Conservation (phyloP, 2,329 filamentous ascomycete species). For the Botryotinia globosa region DNA sequence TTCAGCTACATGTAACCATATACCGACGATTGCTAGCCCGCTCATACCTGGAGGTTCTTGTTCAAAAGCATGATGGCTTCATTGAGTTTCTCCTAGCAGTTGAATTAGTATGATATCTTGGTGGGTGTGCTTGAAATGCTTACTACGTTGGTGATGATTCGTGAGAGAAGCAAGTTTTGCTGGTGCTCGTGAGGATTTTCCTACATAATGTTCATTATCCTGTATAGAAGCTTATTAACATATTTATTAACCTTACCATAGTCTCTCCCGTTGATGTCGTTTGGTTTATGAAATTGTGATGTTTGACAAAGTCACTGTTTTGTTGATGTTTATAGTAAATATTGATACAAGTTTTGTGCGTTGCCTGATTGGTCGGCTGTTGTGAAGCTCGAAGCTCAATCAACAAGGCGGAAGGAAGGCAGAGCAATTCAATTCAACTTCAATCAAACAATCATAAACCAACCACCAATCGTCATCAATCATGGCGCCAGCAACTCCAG, state of each 20-base stretch:
- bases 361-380: constrained; percentile 11
- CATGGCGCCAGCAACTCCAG: constrained; percentile 36
- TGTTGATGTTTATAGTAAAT: background rate
- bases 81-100: constrained; percentile 85
- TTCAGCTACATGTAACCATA: constrained; percentile 1
- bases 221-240: background rate
- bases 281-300: background rate
- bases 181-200: constrained; percentile 98
- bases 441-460: constrained; percentile 4
- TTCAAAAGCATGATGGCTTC: constrained; percentile 92
- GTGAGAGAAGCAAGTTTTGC: constrained; percentile 86
- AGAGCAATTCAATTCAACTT: constrained; percentile 1
- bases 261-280: background rate
- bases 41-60: constrained; percentile 74
- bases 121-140: constrained; percentile 38
- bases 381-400: constrained; percentile 10
- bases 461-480: constrained; percentile 12
- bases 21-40: background rate
- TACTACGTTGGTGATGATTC: constrained; percentile 97
- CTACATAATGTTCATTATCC: constrained; percentile 42
- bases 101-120: constrained; percentile 16
- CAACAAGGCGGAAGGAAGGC: constrained; percentile 2
- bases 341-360: background rate
- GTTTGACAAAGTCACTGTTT: background rate
- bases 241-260: constrained; percentile 22